Percentiles rank a stretch among this genome's conserved stretches.
Evolutionary conservation across 2,329 filamentous ascomycete species (phyloP).

Genomic region (Gaeumannomyces sp.): DNA sequence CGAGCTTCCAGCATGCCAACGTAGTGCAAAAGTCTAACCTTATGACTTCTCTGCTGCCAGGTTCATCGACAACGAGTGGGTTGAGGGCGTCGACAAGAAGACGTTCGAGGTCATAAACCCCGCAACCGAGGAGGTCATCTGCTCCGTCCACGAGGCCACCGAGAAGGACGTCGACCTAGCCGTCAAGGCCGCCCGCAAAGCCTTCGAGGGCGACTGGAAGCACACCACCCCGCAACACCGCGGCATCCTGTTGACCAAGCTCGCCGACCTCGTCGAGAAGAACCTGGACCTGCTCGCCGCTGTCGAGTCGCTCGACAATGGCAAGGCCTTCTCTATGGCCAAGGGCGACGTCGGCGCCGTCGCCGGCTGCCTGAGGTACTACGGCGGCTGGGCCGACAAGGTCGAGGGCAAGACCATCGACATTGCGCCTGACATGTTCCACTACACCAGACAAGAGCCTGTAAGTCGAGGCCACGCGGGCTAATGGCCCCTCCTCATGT

Average conservation of each 20-base stretch:
- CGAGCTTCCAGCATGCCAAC: neutral
- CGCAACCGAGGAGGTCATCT: conserved; percentile 75
- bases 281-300: conserved; percentile 70
- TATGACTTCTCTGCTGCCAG: conserved; percentile 34
- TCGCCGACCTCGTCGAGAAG: conserved; percentile 75
- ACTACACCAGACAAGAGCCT: conserved; percentile 77
- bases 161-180: conserved; percentile 82
- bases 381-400: conserved; percentile 89
- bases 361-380: conserved; percentile 72
- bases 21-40: conserved; percentile 9
- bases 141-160: conserved; percentile 74
- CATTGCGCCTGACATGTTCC: conserved; percentile 69
- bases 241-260: conserved; percentile 63
- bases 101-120: conserved; percentile 93
- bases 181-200: conserved; percentile 77
- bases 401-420: conserved; percentile 82
- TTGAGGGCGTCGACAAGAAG: conserved; percentile 77
- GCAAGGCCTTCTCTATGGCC: conserved; percentile 72
- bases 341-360: conserved; percentile 67
- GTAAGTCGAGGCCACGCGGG: conserved; percentile 28
- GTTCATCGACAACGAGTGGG: conserved; percentile 92
- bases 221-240: conserved; percentile 64
- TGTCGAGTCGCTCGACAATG: conserved; percentile 84
- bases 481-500: too few relatives aligned
- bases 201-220: conserved; percentile 70